Base-by-base conservation (phyloP, 148 eudicot species). In the Rhododendron vialii region DNA sequence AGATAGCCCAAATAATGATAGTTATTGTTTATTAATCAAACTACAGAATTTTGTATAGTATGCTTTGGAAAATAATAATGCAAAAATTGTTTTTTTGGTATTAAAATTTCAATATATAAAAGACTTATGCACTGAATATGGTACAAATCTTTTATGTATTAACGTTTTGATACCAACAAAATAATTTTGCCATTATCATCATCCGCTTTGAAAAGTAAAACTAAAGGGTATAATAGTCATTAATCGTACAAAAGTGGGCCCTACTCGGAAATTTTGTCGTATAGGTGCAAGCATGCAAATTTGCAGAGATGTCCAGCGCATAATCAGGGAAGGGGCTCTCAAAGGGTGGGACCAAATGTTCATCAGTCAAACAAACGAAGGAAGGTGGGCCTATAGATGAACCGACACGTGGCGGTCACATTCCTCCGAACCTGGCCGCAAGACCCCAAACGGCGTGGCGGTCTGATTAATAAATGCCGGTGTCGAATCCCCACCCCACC, bases 341-440 rank as follows among this genome's bases (percentile, higher is more conserved):
- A 38, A 43, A 26, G 33, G 33, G 78, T 84, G 61, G 78, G 63
- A 41, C 61, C 85, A 26, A 18, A 18, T 47, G 75, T 69, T 71
- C 45, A 41, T 41, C 45, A 41, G 45, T 57, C 74, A 67, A 67
- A 67, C 85, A 47, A 78, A 43, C 35, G 33, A 48, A 71, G 5
- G 30, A 43, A 71, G 4, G 38, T 47, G 26, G 41, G 28, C 47
- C 38, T 26, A 74, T 22, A 73, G 41, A 12, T n/a, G n/a, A 80
- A 78, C 82, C 41, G 90, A 43, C 71, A 78, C 86, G 89, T 87
- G 90, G 74, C 85, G 26, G 88, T 87, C 89, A 88, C 82, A 90
- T 88, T 90, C 92, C 84, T 71, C 76, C 79, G 83, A 85, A 85
- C 82, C 76, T 86, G 86, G 90, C 92, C 89, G 86, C 83, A 63